A percentile compares a stretch with the other conserved stretches of the same genome.
phyloP scores from a whole-genome alignment of 495 filamentous ascomycete genomes.

The Parathielavia appendiculata region DNA sequence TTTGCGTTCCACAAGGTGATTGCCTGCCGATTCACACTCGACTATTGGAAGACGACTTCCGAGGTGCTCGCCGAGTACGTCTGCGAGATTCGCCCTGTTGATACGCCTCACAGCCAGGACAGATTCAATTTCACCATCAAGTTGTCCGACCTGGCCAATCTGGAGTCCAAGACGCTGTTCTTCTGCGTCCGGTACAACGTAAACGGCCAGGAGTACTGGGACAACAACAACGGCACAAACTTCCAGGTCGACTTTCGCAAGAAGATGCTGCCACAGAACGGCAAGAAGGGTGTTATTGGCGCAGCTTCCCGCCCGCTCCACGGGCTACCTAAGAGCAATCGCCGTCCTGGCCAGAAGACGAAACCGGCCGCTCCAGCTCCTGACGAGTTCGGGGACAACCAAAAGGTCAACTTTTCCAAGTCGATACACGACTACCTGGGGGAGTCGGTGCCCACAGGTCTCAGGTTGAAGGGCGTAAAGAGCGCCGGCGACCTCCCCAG shows the following conservation, averaged over 20 bases:
- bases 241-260: slow-evolving; percentile 90
- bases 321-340: slow-evolving; percentile 72
- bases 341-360: slow-evolving; percentile 50
- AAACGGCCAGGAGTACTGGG: slow-evolving; percentile 85
- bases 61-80: slow-evolving; percentile 87
- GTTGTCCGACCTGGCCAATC: slow-evolving; percentile 79
- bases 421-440: slow-evolving; percentile 52
- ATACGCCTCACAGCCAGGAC: slow-evolving; percentile 65
- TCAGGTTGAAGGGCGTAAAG: slow-evolving; percentile 50
- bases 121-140: slow-evolving; percentile 92
- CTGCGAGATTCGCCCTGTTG: slow-evolving; percentile 66
- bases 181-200: slow-evolving; percentile 89
- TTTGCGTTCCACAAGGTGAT: slow-evolving; percentile 86
- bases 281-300: slow-evolving; percentile 47
- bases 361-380: slow-evolving; percentile 59
- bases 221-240: slow-evolving; percentile 81
- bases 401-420: slow-evolving; percentile 54
- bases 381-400: slow-evolving; percentile 63
- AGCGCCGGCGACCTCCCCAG: slow-evolving; percentile 43
- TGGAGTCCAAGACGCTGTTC: slow-evolving; percentile 84
- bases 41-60: slow-evolving; percentile 97
- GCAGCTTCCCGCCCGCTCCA: slow-evolving; percentile 50
- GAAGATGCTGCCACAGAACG: slow-evolving; percentile 56
- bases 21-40: slow-evolving; percentile 85
- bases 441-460: slow-evolving; percentile 39